phyloP scores from a whole-genome alignment of 164 flowering plant genomes.

The Piper longum region DNA sequence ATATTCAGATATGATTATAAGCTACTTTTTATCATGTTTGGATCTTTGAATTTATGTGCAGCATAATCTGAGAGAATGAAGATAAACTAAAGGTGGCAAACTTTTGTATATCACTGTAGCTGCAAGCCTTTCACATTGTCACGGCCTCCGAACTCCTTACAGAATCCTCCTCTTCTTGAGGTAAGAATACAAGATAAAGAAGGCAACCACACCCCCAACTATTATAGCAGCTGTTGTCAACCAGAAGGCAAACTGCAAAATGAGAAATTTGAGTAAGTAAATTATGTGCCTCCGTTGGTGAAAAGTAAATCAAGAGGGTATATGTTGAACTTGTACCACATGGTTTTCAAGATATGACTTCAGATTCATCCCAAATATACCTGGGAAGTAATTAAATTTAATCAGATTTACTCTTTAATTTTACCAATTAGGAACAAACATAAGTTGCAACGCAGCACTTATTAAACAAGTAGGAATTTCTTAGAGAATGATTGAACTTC shows the following conservation, averaged over 20 bases:
- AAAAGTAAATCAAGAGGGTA: not conserved
- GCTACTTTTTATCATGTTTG: too few relatives aligned
- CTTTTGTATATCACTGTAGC: too few relatives aligned
- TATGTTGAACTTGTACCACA: conserved; percentile 33
- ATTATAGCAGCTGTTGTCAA: conserved; percentile 75
- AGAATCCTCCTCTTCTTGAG: conserved; percentile 63
- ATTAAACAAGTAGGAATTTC: too few relatives aligned
- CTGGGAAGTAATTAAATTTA: conserved; percentile 18
- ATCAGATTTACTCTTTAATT: not conserved
- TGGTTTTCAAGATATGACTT: conserved; percentile 92
- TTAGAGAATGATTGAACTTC: not conserved
- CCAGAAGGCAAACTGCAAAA: conserved; percentile 89
- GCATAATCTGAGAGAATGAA: not conserved
- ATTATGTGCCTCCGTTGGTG: not conserved
- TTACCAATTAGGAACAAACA: not conserved
- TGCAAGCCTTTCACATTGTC: not conserved
- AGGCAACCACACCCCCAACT: conserved; percentile 61
- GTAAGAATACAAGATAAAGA: conserved; percentile 64
- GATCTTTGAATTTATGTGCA: not conserved
- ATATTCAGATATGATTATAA: too few relatives aligned
- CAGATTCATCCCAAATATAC: conserved; percentile 98
- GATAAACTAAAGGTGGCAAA: too few relatives aligned
- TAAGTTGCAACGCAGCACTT: not conserved
- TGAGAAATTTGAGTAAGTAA: not conserved
- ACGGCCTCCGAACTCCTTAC: conserved; percentile 8